Percentiles rank a stretch among this genome's conserved stretches.
phyloP scores from a whole-genome alignment of 1,139 yeast genomes.

The Lizanozyma gosingica region DNA sequence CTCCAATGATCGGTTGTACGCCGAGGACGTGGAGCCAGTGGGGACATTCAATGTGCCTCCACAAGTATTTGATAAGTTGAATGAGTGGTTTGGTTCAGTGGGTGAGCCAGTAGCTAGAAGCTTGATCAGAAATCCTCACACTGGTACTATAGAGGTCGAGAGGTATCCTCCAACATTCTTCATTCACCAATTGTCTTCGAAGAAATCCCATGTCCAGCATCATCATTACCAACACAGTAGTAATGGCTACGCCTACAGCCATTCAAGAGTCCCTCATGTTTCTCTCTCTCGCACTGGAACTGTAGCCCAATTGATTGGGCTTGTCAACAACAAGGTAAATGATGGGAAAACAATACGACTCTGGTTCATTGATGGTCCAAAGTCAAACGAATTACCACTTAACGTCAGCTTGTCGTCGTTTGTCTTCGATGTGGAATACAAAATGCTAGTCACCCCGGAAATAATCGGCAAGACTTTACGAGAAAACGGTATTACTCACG shows the following conservation, averaged over 20 bases:
- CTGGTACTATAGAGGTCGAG: conserved; percentile 40
- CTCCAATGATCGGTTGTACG: conserved; percentile 21
- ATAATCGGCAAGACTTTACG: conserved; percentile 18
- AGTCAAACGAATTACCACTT: conserved; percentile 17
- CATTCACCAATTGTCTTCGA: conserved; percentile 40
- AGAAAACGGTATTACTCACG: conserved; percentile 22
- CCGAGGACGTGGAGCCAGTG: conserved; percentile 22
- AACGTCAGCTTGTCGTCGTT: conserved; percentile 19
- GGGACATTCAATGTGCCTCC: conserved; percentile 26
- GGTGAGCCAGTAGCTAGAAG: conserved; percentile 40
- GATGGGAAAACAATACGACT: conserved; percentile 12
- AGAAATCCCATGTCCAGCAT: conserved; percentile 7
- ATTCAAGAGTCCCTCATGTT: conserved; percentile 10
- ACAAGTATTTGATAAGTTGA: conserved; percentile 32
- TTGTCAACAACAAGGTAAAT: conserved; percentile 3
- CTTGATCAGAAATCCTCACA: conserved; percentile 26
- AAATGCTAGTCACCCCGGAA: conserved; percentile 21
- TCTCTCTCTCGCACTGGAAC: conserved; percentile 24
- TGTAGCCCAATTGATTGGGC: conserved; percentile 9
- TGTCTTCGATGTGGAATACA: conserved; percentile 13
- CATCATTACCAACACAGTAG: conserved; percentile 8
- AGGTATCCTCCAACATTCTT: conserved; percentile 41
- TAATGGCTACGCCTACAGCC: conserved; percentile 6
- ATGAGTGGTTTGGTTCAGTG: conserved; percentile 46
- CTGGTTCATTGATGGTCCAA: conserved; percentile 30